Conservation (phyloP, 768 basidiomycete genomes). For the Daedaleopsis sinensis region DNA sequence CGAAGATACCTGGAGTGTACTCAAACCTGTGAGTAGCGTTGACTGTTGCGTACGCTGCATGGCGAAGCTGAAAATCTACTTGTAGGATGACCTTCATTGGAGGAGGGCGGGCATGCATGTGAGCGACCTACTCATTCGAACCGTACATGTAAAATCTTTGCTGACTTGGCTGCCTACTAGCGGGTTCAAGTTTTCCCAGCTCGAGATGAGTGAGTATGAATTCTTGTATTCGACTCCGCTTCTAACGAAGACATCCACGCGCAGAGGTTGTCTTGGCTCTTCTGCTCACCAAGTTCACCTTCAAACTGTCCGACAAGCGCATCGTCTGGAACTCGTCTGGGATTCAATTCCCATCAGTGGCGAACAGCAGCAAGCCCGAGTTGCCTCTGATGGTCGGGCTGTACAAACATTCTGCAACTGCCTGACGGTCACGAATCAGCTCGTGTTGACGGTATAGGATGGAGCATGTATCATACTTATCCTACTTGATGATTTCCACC, state of each 20-base stretch:
- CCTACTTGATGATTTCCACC: too few species aligned
- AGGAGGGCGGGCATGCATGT: constrained; percentile 50
- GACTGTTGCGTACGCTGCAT: too few species aligned
- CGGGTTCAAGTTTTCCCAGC: constrained; percentile 47
- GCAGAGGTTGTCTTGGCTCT: constrained; percentile 8
- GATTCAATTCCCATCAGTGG: constrained; percentile 25
- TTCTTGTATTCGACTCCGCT: neutral
- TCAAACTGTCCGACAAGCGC: constrained; percentile 23
- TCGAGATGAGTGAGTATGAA: constrained; percentile 12
- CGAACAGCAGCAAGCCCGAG: neutral
- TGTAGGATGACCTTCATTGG: constrained; percentile 47
- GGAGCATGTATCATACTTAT: too few species aligned
- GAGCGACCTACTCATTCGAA: constrained; percentile 19
- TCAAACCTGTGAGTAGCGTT: constrained; percentile 22
- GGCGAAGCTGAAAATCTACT: too few species aligned
- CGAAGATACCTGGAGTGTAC: constrained; percentile 21
- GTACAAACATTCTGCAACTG: neutral
- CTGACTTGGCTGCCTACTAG: constrained; percentile 19
- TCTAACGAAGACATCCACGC: neutral
- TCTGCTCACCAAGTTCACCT: constrained; percentile 23
- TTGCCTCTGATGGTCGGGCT: neutral
- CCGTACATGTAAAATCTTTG: too few species aligned
- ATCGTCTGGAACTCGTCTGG: constrained; percentile 29
- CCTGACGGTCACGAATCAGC: too few species aligned
- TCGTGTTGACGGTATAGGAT: too few species aligned